These are phyloP conservation scores for Sutorius australiensis DNA, from an alignment of 768 basidiomycete genomes.

Conservation along the genomic window DNA sequence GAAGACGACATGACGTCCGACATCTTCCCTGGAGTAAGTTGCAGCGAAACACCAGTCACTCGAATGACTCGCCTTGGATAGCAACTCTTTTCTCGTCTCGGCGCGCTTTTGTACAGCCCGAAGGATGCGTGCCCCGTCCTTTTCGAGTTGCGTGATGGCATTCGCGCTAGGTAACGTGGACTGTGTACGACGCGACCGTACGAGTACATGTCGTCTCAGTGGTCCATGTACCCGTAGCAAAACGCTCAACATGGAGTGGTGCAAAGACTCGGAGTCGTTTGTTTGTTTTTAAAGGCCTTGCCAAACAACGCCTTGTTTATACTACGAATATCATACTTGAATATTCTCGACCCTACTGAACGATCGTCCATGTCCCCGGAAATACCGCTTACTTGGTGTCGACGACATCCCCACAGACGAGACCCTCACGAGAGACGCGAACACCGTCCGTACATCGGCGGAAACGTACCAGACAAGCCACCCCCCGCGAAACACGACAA, in stretches of 20 bases:
- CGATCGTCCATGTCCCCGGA: constrained; percentile 7
- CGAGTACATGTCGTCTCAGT: constrained; percentile 13
- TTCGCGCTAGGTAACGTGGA: constrained; percentile 11
- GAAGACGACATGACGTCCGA: constrained; percentile 50
- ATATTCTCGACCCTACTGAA: constrained; percentile 13
- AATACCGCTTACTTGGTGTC: neutral
- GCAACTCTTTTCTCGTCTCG: constrained; percentile 43
- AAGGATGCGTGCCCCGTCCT: constrained; percentile 49
- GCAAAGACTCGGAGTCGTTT: neutral
- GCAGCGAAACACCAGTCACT: neutral
- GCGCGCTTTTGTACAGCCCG: constrained; percentile 52
- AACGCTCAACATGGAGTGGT: constrained; percentile 8
- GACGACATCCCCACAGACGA: neutral
- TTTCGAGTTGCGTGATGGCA: constrained; percentile 30
- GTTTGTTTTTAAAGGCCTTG: constrained; percentile 18
- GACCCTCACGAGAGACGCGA: neutral
- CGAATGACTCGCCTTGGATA: constrained; percentile 38
- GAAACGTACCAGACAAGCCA: constrained; percentile 1
- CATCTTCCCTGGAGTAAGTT: constrained; percentile 34
- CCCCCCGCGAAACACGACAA: neutral
- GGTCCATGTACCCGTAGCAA: constrained; percentile 13
- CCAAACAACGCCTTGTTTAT: constrained; percentile 8
- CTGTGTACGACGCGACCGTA: constrained; percentile 7
- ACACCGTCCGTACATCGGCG: neutral
- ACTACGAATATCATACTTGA: neutral